Conservation (phyloP, 1,139 yeast species). For the Debaryomyces singareniensis region DNA sequence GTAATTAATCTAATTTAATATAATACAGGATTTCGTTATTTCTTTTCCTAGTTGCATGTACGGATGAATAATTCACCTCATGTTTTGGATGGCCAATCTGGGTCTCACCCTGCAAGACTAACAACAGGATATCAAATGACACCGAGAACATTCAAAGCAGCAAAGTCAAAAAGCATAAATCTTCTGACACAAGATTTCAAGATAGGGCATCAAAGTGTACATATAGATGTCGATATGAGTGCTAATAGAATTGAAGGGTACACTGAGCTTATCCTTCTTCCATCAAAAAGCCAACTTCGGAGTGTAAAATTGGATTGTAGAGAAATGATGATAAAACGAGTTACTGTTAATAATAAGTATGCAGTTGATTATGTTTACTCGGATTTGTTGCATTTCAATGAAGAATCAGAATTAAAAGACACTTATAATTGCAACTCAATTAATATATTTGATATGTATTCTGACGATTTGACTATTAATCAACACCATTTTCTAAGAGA, state of each 20-base stretch:
- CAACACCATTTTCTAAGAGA: constrained; percentile 63
- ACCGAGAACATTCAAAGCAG: constrained; percentile 15
- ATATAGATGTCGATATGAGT: constrained; percentile 60
- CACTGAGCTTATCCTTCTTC: constrained; percentile 78
- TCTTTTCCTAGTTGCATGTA: too few species aligned
- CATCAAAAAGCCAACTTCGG: constrained; percentile 54
- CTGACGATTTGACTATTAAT: constrained; percentile 38
- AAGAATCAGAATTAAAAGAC: constrained; percentile 21
- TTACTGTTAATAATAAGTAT: constrained; percentile 49
- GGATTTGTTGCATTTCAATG: constrained; percentile 34
- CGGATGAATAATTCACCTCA: too few species aligned
- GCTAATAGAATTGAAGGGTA: constrained; percentile 54
- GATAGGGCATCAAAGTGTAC: constrained; percentile 65
- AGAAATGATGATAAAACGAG: constrained; percentile 59
- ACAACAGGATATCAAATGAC: constrained; percentile 11
- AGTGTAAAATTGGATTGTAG: constrained; percentile 73
- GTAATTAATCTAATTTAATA: too few species aligned
- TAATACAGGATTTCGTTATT: too few species aligned
- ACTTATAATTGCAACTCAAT: constrained; percentile 15
- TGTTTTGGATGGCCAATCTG: too few species aligned
- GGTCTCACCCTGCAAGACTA: too few species aligned
- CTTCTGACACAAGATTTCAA: constrained; percentile 39
- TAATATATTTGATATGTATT: constrained; percentile 37
- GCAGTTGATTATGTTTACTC: constrained; percentile 31
- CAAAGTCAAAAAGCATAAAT: constrained; percentile 15